Conservation (phyloP, 2,329 filamentous ascomycete species). For the Trichoderma semiorbis region DNA sequence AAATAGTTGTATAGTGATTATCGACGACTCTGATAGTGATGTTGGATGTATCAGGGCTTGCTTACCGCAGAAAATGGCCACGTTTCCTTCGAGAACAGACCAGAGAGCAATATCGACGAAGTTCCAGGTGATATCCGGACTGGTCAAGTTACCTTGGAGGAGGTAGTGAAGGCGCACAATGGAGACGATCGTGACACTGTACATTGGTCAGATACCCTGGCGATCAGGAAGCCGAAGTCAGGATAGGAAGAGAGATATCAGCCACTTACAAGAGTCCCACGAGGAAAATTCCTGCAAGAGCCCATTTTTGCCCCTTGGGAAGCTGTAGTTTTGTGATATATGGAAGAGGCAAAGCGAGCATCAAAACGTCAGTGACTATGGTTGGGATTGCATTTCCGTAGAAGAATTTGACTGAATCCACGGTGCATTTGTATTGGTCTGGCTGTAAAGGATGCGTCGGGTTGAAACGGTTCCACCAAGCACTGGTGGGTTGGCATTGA, state of each 20-base stretch:
- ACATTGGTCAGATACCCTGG: neutral
- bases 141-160: constrained; percentile 17
- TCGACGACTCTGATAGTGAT: neutral
- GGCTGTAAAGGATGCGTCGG: constrained; percentile 18
- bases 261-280: constrained; percentile 26
- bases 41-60: neutral
- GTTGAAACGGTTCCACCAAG: constrained; percentile 24
- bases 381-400: constrained; percentile 29
- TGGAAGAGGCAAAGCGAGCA: constrained; percentile 29
- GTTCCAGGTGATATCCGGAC: constrained; percentile 28
- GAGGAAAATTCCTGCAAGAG: constrained; percentile 26
- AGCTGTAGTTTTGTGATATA: constrained; percentile 29
- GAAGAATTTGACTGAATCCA: constrained; percentile 26
- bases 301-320: constrained; percentile 24
- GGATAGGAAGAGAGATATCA: neutral
- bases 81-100: constrained; percentile 26
- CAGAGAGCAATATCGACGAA: constrained; percentile 24
- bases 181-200: constrained; percentile 21
- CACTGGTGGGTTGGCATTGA: constrained; percentile 22
- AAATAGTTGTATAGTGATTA: neutral
- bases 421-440: constrained; percentile 19
- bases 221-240: neutral
- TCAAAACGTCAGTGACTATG: constrained; percentile 28
- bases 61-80: constrained; percentile 27
- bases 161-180: constrained; percentile 20